Evolutionary conservation across 495 filamentous ascomycete genomes (phyloP).

Genomic region (Sporormia fimetaria): DNA sequence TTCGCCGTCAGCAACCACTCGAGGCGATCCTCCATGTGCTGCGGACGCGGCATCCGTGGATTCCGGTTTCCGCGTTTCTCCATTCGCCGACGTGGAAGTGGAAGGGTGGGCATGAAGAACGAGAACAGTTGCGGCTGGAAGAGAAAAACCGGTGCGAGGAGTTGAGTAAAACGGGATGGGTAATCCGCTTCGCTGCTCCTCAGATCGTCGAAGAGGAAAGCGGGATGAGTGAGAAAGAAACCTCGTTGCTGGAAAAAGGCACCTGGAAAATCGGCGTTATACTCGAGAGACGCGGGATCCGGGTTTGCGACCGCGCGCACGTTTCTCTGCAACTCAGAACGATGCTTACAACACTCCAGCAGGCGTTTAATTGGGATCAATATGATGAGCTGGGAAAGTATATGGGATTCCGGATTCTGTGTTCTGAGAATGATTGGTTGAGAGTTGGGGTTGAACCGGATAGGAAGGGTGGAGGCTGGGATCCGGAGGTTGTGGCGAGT

Average conservation of each 20-base stretch:
- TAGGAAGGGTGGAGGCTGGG: not conserved
- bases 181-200: not conserved
- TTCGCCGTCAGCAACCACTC: not conserved
- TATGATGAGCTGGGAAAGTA: not conserved
- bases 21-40: not conserved
- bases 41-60: not conserved
- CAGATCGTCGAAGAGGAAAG: conserved; percentile 2
- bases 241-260: not conserved
- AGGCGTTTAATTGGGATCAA: not conserved
- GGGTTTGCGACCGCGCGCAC: not conserved
- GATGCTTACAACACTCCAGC: not conserved
- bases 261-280: not conserved
- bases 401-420: not conserved
- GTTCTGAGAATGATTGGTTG: conserved; percentile 1
- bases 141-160: no score
- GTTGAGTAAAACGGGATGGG: not conserved
- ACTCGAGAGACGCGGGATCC: not conserved
- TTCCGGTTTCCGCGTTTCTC: no score
- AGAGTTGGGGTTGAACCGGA: not conserved
- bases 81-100: no score
- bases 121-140: no score
- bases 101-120: no score
- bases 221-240: not conserved
- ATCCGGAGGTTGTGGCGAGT: not conserved
- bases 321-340: not conserved